Base-by-base conservation (phyloP, 1,139 yeast genomes). In the Meyerozyma smithsonii region DNA sequence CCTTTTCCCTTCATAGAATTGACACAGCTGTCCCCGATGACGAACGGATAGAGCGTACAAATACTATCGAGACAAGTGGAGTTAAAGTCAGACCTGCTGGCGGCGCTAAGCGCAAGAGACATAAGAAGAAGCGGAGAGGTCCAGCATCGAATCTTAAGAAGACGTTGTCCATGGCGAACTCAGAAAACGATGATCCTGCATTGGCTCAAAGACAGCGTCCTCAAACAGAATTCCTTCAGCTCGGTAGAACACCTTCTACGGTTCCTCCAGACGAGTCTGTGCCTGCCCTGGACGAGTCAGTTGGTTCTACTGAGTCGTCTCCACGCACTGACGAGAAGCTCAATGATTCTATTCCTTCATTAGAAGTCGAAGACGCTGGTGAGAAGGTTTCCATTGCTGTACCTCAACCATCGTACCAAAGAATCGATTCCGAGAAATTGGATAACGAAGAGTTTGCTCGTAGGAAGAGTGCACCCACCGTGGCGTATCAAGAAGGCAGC, bases 31-130 rank as follows among this genome's bases (percentile, higher is more conserved):
- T 51, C 15, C 43, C 48, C 0, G 44, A 40, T 10, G 58, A 55
- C 3, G 46, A 48, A 11, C 51, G 46, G 14, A 35, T 56, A 11
- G 51, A 47, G 25, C 54, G 58, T 6, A 38, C 64, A 0, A 62
- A 64, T 38, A 68, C 80, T 1, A 62, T 79, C 15, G 84, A 79
- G 56, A 81, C 87, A 0, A 76, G 81, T 52, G 86, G 88, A 18
- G 62, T 77, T 17, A 80, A 82, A 36, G 84, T 77, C n/a, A 74
- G 80, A 48, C 92, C 94, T 2, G 87, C 86, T 2, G 95, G 94
- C 34, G 94, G 92, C 25, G 85, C 85, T 56, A 72, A 66, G 42
- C 65, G 83, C 52, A 65, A 62, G 53, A 62, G 61, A 49, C 57
- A 52, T 36, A 62, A 70, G 62, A 64, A 62, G 55, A 68, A 50